A percentile compares a stretch with the other conserved stretches of the same genome.
These are phyloP conservation scores for Hyphopichia pseudoburtonii DNA, from an alignment of 1,139 yeast species.

Conservation along the genomic window DNA sequence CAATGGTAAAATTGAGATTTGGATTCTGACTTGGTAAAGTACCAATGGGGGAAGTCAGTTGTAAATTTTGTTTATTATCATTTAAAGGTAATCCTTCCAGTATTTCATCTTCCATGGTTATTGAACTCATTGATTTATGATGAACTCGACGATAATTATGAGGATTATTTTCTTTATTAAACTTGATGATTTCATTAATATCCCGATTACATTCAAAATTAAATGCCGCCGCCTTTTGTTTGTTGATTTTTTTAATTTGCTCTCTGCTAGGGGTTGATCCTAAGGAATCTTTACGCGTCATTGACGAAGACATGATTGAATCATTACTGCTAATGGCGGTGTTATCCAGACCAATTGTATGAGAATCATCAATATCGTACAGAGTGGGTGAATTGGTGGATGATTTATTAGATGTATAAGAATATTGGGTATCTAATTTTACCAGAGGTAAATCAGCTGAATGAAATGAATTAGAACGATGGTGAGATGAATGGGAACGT, in stretches of 20 bases:
- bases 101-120: too few species aligned
- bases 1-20: background rate
- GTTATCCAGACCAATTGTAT: too few species aligned
- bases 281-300: background rate
- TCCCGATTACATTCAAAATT: conserved; percentile 13
- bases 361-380: background rate
- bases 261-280: background rate
- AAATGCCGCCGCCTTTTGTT: conserved; percentile 5
- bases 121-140: too few species aligned
- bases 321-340: too few species aligned
- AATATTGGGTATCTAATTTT: too few species aligned
- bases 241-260: background rate
- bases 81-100: too few species aligned
- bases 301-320: background rate
- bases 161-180: conserved; percentile 12
- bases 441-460: background rate
- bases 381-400: background rate
- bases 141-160: too few species aligned
- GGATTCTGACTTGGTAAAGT: too few species aligned
- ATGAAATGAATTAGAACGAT: background rate
- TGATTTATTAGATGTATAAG: background rate
- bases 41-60: too few species aligned
- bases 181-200: conserved; percentile 14
- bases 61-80: too few species aligned
- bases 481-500: background rate